A percentile compares a stretch with the other conserved stretches of the same genome.
Conservation (phyloP, 257 asterid species). For the Solanum clarkiae region DNA sequence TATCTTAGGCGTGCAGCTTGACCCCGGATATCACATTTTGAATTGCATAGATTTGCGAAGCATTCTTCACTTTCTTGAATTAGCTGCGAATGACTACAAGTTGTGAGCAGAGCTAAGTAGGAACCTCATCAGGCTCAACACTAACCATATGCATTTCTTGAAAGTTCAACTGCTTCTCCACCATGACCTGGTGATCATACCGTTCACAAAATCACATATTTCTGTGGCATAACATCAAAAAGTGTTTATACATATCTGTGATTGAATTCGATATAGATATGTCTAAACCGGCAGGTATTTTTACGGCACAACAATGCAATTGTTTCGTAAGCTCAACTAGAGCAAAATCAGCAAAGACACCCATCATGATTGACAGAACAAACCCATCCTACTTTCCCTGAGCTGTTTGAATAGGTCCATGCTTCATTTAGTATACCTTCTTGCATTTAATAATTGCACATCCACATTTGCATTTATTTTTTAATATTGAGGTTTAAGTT, state of each 20-base stretch:
- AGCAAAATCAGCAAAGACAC: too few relatives aligned
- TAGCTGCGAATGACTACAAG: conserved; percentile 59
- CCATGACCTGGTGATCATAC: conserved; percentile 52
- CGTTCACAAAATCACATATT: conserved; percentile 37
- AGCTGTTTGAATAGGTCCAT: too few relatives aligned
- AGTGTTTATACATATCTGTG: conserved; percentile 9
- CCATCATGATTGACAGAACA: too few relatives aligned
- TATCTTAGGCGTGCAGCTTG: conserved; percentile 39
- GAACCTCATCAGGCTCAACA: conserved; percentile 40
- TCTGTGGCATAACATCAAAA: conserved; percentile 20
- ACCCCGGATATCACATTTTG: conserved; percentile 29
- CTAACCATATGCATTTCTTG: conserved; percentile 29
- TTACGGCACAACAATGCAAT: too few relatives aligned
- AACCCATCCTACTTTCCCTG: too few relatives aligned
- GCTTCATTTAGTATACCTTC: too few relatives aligned
- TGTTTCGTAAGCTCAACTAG: too few relatives aligned
- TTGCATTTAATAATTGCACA: background rate
- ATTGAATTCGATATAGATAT: too few relatives aligned
- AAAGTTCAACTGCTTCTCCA: conserved; percentile 36
- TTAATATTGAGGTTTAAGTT: background rate
- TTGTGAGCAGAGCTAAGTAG: conserved; percentile 45
- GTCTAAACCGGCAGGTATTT: too few relatives aligned
- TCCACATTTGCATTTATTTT: background rate
- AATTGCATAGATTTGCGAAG: conserved; percentile 13
- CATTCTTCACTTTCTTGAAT: conserved; percentile 35